A percentile compares a stretch with the other conserved stretches of the same genome.
phyloP scores from a whole-genome alignment of 192 early-diverging fungal species.

The Backusella luteola region DNA sequence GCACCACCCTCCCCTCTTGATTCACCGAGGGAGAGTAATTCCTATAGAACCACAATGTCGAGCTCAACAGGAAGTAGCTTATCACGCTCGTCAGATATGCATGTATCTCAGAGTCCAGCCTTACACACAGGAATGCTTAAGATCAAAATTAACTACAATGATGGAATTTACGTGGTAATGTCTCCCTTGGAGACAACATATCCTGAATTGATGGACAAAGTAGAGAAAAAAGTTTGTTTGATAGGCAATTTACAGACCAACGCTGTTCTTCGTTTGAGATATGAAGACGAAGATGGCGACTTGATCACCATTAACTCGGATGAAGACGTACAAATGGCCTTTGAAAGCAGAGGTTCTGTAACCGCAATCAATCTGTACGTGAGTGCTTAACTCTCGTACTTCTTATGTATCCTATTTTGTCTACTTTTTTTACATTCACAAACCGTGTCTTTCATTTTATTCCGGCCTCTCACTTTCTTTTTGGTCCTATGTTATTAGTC shows the following conservation, averaged over 20 bases:
- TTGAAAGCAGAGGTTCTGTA: constrained; percentile 61
- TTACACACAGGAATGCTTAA: constrained; percentile 46
- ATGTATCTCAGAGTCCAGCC: neutral
- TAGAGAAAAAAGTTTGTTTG: constrained; percentile 89
- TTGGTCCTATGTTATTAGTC: neutral
- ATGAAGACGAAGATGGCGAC: constrained; percentile 94
- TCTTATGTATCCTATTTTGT: constrained; percentile 7
- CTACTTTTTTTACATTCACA: neutral
- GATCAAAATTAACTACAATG: constrained; percentile 86
- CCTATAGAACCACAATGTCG: neutral
- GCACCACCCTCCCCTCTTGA: constrained; percentile 13
- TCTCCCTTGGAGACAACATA: constrained; percentile 76
- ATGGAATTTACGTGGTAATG: constrained; percentile 87
- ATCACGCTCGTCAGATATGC: neutral
- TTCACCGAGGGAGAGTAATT: neutral
- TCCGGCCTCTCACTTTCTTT: neutral
- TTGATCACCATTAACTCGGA: constrained; percentile 82
- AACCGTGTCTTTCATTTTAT: constrained; percentile 12
- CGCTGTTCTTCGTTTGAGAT: constrained; percentile 70
- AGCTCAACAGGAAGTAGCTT: constrained; percentile 17
- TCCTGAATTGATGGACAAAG: constrained; percentile 72
- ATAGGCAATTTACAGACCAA: constrained; percentile 62
- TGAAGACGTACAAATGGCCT: constrained; percentile 91
- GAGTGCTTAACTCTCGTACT: constrained; percentile 15
- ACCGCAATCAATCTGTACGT: constrained; percentile 56